Evolutionary conservation across 192 early-diverging fungal species (phyloP).

Genomic region (Rhizoclosmatium globosum): DNA sequence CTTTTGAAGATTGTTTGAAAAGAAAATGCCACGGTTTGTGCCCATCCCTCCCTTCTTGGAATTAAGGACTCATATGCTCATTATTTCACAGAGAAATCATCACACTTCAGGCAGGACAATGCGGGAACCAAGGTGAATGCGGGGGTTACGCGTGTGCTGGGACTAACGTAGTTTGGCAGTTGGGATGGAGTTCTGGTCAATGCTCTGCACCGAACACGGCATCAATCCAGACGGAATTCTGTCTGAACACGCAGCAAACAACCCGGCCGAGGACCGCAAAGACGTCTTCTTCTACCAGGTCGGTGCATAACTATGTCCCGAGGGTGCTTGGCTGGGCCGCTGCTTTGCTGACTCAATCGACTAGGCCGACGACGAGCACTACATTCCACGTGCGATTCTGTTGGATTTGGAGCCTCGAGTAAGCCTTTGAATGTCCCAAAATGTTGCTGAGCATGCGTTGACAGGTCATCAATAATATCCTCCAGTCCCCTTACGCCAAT

Average conservation of each 20-base stretch:
- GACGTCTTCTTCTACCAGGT: conserved; percentile 99
- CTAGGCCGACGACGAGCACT: conserved; percentile 98
- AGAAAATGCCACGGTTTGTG: conserved; percentile 11
- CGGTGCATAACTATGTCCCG: conserved; percentile 1
- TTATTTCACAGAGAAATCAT: conserved; percentile 82
- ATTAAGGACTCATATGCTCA: too few species aligned
- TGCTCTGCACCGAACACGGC: conserved; percentile 94
- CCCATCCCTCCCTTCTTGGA: too few species aligned
- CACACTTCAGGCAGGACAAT: conserved; percentile 95
- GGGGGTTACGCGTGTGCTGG: not conserved
- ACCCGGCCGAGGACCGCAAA: conserved; percentile 77
- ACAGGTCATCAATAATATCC: conserved; percentile 91
- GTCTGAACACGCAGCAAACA: conserved; percentile 80
- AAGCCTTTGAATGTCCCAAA: conserved; percentile 29
- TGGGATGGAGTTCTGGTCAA: conserved; percentile 94
- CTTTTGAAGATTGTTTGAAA: not conserved
- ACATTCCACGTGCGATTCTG: conserved; percentile 93
- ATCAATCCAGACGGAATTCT: conserved; percentile 94
- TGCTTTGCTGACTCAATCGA: not conserved
- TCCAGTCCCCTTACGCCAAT: conserved; percentile 85
- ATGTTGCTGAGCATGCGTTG: not conserved
- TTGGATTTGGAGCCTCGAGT: conserved; percentile 94
- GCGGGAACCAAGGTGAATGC: conserved; percentile 92
- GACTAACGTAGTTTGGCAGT: conserved; percentile 57
- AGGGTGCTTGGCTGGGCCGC: not conserved